Base-by-base conservation (phyloP, 192 early-diverging fungal species). In the Chytriomyces sp. region DNA sequence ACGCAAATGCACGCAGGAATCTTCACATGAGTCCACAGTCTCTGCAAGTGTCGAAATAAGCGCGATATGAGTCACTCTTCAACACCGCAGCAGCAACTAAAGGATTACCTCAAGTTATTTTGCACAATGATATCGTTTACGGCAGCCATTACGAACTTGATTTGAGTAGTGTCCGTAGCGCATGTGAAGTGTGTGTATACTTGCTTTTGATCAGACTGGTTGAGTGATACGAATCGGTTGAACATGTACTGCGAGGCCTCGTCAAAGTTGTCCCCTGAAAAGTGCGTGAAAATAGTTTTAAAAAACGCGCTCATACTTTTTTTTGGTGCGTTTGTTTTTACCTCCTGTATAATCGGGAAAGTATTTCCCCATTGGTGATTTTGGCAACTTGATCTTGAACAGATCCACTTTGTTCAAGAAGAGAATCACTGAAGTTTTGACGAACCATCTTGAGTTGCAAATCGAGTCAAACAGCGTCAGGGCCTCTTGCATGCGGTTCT, bases 361-460 rank as follows among this genome's bases (percentile, higher is more conserved):
- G 83, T 93, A 98, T 66, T 93, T 91, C 44, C 81, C 74, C 89
- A 98, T 89, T 26, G 96, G 94, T 18, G 91, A 93, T 48, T 84
- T 82, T 45, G 89, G 89, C 65, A 98, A 84, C 86, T 98, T 98
- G 77, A 94, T 91, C 69, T 87, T 89, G 88, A 98, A 97, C 35
- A 95, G 87, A 87, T 98, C 97, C 75, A 98, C 95, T 85, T 98
- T 98, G 91, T 98, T 98, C 63, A 98, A 86, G 91, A 98, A 98
- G 60, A 98, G 86, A 79, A 98, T 98, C 45, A 98, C 96, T n/a
- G 95, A 96, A 3, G 97, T 98, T 79, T 94, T 94, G 45, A 93
- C 92, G 70, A 98, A 98, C 97, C 96, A 97, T 70, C 95, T 88
- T 74, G 92, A 93, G 84, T 98, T 98, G 85, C 97, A 98, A 79